Conservation (phyloP, 1,284 basidiomycete species). For the Puccinia hordei region DNA sequence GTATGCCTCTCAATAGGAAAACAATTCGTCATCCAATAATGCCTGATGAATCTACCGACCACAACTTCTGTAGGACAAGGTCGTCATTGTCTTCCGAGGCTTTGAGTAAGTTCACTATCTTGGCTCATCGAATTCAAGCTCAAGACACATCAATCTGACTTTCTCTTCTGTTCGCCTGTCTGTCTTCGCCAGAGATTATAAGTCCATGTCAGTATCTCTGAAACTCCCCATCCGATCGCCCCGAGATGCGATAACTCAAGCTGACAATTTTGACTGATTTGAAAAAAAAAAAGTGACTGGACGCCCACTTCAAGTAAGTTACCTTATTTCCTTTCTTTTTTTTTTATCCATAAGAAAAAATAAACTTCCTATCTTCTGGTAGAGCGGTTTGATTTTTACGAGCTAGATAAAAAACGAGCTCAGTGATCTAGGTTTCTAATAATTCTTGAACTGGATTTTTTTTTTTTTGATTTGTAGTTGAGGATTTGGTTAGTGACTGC, state of each 20-base stretch:
- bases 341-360: too few species aligned
- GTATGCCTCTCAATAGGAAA: background rate
- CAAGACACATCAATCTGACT: background rate
- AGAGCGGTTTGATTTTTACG: background rate
- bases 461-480: conserved; percentile 48
- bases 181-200: background rate
- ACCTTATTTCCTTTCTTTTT: background rate
- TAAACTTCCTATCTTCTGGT: too few species aligned
- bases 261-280: background rate
- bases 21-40: background rate
- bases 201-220: background rate
- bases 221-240: background rate
- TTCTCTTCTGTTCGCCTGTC: background rate
- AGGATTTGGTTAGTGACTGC: conserved; percentile 52
- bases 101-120: conserved; percentile 27
- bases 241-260: background rate
- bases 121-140: background rate
- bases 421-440: conserved; percentile 1
- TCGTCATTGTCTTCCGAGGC: conserved; percentile 54
- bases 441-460: background rate
- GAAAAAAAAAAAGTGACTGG: conserved; percentile 8
- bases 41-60: background rate
- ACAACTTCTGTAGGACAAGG: conserved; percentile 15
- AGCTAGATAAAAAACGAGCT: too few species aligned
- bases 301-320: conserved; percentile 9